phyloP scores from a whole-genome alignment of 169 alveolate species.

The Plasmodium ovale region DNA sequence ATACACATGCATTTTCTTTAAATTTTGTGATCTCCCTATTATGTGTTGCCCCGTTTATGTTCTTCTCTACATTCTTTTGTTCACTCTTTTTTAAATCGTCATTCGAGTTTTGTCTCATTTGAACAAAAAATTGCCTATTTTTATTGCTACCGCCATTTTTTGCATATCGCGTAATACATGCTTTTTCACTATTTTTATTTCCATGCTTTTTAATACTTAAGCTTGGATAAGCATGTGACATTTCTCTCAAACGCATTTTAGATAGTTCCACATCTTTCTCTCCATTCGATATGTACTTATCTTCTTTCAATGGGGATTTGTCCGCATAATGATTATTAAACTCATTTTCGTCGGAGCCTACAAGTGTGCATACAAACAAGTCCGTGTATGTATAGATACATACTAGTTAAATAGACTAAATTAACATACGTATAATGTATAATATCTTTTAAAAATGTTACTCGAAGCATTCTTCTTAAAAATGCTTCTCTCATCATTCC shows the following conservation, averaged over 20 bases:
- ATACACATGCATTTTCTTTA: neutral
- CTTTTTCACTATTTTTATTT: neutral
- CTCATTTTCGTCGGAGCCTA: neutral
- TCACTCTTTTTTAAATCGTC: neutral
- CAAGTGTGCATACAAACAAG: neutral
- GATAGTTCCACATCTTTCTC: neutral
- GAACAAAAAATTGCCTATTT: too few species aligned
- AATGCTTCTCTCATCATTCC: too few species aligned
- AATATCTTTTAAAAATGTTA: too few species aligned
- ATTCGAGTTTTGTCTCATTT: neutral
- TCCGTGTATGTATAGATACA: neutral
- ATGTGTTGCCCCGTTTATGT: neutral
- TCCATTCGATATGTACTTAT: neutral
- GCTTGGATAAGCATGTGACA: neutral
- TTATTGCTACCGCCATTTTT: too few species aligned
- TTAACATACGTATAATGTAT: too few species aligned
- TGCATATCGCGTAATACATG: neutral
- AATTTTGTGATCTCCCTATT: neutral
- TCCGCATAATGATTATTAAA: neutral
- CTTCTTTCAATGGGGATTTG: neutral
- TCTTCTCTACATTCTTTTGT: neutral
- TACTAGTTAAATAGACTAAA: too few species aligned
- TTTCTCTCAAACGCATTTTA: neutral
- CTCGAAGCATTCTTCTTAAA: too few species aligned
- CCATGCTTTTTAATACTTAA: neutral